phyloP scores from a whole-genome alignment of 1,284 basidiomycete species.

The Bondarzewia mesenterica region DNA sequence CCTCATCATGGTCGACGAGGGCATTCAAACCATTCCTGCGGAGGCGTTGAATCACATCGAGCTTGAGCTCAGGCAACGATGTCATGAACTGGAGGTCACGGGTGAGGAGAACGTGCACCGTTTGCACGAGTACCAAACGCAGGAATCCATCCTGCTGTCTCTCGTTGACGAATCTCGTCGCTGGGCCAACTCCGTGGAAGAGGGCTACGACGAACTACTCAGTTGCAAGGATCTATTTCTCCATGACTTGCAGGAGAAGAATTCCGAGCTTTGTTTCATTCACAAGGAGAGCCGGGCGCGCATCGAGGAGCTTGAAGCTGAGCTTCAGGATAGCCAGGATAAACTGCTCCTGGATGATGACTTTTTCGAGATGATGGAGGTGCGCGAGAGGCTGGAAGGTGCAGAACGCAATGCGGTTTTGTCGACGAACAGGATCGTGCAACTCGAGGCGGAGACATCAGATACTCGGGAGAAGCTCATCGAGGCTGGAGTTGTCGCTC shows the following conservation, averaged over 20 bases:
- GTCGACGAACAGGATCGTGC: constrained; percentile 12
- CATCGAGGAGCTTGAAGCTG: background rate
- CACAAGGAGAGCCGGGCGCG: background rate
- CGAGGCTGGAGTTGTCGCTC: constrained; percentile 7
- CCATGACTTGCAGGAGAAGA: background rate
- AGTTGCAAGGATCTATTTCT: background rate
- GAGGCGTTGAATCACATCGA: too few species aligned
- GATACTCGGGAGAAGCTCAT: constrained; percentile 5
- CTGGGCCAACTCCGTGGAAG: constrained; percentile 8
- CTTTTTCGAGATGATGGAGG: constrained; percentile 7
- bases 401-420: constrained; percentile 10
- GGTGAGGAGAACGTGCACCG: background rate
- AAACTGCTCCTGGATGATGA: background rate
- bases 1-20: too few species aligned
- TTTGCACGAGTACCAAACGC: constrained; percentile 6
- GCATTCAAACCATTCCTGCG: too few species aligned
- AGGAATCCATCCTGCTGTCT: constrained; percentile 4
- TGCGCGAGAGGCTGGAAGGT: constrained; percentile 8
- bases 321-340: background rate
- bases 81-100: background rate
- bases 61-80: too few species aligned
- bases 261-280: background rate
- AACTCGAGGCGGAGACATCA: constrained; percentile 10
- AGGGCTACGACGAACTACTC: constrained; percentile 5
- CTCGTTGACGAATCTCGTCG: constrained; percentile 8